Evolutionary conservation across 148 eudicot species (phyloP), one percentile per base, ranked within the genome.

Genomic region (Rhododendron molle): DNA sequence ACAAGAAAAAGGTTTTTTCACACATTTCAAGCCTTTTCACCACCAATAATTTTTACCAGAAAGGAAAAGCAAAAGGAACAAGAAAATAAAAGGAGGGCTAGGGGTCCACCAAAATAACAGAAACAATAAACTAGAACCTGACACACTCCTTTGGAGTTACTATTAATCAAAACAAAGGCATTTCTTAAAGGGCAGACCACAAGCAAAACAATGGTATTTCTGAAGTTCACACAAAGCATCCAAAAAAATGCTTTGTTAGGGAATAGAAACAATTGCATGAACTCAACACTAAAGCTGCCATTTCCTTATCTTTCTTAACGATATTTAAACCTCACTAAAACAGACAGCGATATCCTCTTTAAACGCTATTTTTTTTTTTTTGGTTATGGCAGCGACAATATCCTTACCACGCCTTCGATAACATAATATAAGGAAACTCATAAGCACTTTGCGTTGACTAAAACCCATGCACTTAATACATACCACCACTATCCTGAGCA

Each of bases 401-500:
- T 80, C 38, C 67, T 38, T 49, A 7, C 26, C 5, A 44, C 7
- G 23, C 13, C 4, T 30, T 20, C 16, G 10, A 34, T 56, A 56
- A 20, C 40, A 54, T 78, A 30, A 83, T 23, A 85, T 50, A 76
- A 49, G 58, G 49, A 76, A 77, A 80, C 34, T 12, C 76, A 65
- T 44, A 13, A 40, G 34, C 32, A 76, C 23, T 52, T 15, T 83
- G 49, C 72, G 10, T 43, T 36, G 52, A 56, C 44, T 28, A 76
- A 13, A 28, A 87, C 69, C 16, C 84, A 23, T 82, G 78, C 21
- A 23, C 38, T 10, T 71, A 26, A 88, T 44, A 58, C 83, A 86
- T 94, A 97, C 99, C 99, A 92, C 99, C 99, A 92, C 92, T 93
- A 83, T 85, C 92, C 89, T 94, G 98, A 87, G 98, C 94, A 89